phyloP scores from a whole-genome alignment of 2,329 filamentous ascomycete species.

The Alternaria sp. region DNA sequence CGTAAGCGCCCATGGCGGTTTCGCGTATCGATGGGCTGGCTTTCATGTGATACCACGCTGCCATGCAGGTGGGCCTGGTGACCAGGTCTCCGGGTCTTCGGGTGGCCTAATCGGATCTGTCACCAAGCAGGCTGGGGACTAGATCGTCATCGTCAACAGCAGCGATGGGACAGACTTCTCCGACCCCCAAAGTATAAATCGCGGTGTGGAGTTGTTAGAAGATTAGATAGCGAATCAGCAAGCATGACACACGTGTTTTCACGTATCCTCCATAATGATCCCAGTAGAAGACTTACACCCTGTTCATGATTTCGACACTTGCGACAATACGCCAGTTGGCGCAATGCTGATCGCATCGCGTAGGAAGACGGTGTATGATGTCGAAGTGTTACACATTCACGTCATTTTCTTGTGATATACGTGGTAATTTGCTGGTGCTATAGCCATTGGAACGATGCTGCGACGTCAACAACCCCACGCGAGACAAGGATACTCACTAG shows the following conservation, averaged over 20 bases:
- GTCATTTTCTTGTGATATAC: background rate
- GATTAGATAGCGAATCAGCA: background rate
- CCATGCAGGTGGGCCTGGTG: background rate
- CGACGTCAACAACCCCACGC: background rate
- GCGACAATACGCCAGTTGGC: background rate
- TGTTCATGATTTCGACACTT: background rate
- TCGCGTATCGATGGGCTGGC: constrained; percentile 6
- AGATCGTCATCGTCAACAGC: background rate
- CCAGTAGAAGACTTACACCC: background rate
- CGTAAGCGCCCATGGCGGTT: background rate
- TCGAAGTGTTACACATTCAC: background rate
- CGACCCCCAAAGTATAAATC: background rate
- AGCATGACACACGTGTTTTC: background rate
- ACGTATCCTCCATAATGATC: background rate
- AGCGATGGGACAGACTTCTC: background rate
- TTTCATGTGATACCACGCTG: background rate
- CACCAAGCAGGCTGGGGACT: background rate
- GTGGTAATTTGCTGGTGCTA: background rate
- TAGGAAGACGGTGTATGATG: background rate
- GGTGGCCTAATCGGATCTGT: constrained; percentile 2
- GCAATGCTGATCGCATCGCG: background rate
- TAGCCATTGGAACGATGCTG: background rate
- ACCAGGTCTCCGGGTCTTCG: background rate
- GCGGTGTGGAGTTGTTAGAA: background rate
- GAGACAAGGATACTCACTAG: constrained; percentile 1